Percentiles rank a stretch among this genome's conserved stretches.
Conservation (phyloP, 441 rosid species). For the Populus hybrid region DNA sequence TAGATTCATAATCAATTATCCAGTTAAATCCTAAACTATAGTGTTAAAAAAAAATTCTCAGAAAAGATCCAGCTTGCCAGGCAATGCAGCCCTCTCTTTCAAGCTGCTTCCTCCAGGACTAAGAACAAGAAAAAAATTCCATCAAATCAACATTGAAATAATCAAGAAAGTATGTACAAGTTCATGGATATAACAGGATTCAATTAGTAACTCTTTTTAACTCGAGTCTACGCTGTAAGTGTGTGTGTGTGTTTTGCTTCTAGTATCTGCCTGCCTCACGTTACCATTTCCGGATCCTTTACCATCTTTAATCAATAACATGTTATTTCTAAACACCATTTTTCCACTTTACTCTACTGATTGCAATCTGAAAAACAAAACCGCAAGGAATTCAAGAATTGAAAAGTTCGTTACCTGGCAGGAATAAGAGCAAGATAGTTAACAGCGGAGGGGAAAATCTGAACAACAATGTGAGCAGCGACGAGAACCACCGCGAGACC, state of each 20-base stretch:
- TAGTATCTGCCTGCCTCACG: not conserved
- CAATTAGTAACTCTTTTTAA: not conserved
- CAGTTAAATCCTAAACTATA: not conserved
- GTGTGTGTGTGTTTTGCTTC: not conserved
- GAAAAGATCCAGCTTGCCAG: not conserved
- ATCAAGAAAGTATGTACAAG: not conserved
- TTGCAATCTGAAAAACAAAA: not conserved
- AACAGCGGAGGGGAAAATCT: slow-evolving; percentile 65
- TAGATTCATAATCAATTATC: not conserved
- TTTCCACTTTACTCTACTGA: not conserved
- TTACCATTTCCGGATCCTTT: not conserved
- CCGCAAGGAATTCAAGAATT: not conserved
- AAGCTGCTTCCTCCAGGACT: not conserved
- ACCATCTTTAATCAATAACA: not conserved
- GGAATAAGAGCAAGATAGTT: slow-evolving; percentile 86
- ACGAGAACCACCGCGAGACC: slow-evolving; percentile 78
- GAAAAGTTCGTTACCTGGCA: slow-evolving; percentile 49
- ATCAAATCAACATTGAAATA: not conserved
- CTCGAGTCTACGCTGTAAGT: not conserved
- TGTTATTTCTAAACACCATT: not conserved
- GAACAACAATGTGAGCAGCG: slow-evolving; percentile 72
- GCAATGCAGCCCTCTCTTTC: not conserved
- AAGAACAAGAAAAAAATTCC: not conserved
- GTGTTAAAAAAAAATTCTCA: not conserved
- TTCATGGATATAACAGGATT: not conserved